Base-by-base conservation (phyloP, 1,284 basidiomycete species). In the Cryptococcus sp. region DNA sequence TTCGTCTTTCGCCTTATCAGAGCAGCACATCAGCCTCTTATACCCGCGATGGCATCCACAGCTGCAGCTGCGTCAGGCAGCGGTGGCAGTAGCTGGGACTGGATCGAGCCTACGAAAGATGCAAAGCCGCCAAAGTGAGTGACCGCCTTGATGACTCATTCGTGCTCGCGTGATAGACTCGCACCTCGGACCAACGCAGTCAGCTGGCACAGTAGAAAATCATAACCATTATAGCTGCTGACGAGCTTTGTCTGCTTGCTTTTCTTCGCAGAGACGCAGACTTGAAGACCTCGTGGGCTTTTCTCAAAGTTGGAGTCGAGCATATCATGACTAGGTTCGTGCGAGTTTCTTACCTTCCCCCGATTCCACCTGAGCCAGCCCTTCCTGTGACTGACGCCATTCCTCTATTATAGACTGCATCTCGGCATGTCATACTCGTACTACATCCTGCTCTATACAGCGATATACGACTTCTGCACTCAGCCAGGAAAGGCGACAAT, bases 381-480 rank as follows among this genome's bases (percentile, higher is more conserved):
- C 15, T 17, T 23, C 54, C 22, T 10, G 22, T 48, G 19, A 23
- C 52, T 54, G 19, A 26, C 2, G 6, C 46, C 34, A 26, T 25
- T 29, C 29, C 44, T 23, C 46, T 52, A 19, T n/a, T 29, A 19
- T 25, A 81, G 89, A 72, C 84, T 92, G 40, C 87, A 91, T 67
- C 85, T 87, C 17, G 93, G 93, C 59, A 89, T 98, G 73, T 90
- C 89, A 26, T 94, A 93, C 80, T 85, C 86, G 57, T 91, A 90
- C 74, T 97, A 97, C 80, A 94, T 95, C 82, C 86, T 87, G 69
- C 84, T 95, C 54, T 97, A 96, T 79, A 93, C 91, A 54, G 89
- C 92, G 44, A 90, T 91, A 10, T 97, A 98, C 83, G 95, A 98
- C 80, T 97, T 94, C 75, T 97, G 94, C 77, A 97, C 92, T 22